Conservation (phyloP, 1,284 basidiomycete species). For the Sporisorium graminicola region DNA sequence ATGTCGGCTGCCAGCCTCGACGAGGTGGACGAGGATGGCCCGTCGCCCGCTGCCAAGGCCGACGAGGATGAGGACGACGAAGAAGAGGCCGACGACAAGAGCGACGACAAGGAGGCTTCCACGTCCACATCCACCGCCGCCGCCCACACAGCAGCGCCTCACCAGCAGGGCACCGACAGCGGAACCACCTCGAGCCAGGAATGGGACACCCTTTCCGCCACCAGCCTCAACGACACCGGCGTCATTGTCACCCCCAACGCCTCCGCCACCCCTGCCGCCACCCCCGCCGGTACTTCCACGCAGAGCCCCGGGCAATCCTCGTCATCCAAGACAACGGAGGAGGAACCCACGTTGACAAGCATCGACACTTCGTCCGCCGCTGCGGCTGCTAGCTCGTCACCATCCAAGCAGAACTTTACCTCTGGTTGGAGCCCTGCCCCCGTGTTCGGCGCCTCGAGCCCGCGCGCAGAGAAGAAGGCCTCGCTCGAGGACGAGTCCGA, state of each 20-base stretch:
- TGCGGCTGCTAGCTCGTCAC: slow-evolving; percentile 15
- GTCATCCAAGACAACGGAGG: slow-evolving; percentile 11
- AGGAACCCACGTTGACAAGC: slow-evolving; percentile 27
- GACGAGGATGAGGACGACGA: slow-evolving; percentile 3
- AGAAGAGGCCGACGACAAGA: slow-evolving; percentile 12
- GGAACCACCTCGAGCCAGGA: slow-evolving; percentile 60
- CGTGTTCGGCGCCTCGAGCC: slow-evolving; percentile 34
- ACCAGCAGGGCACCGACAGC: slow-evolving; percentile 41
- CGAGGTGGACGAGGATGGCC: slow-evolving; percentile 54
- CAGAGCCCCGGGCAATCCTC: slow-evolving; percentile 12
- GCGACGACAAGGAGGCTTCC: slow-evolving; percentile 24
- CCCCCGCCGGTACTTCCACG: neutral
- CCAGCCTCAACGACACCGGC: slow-evolving; percentile 49
- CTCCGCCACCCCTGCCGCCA: slow-evolving; percentile 11
- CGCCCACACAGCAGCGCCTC: slow-evolving; percentile 14
- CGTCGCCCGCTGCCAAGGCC: slow-evolving; percentile 11
- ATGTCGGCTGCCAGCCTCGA: slow-evolving; percentile 47
- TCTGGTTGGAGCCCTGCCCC: slow-evolving; percentile 42
- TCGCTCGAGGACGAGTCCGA: slow-evolving; percentile 14
- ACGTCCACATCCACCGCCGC: slow-evolving; percentile 21
- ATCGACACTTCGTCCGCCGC: slow-evolving; percentile 33
- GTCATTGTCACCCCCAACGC: slow-evolving; percentile 41
- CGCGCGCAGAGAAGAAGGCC: slow-evolving; percentile 29
- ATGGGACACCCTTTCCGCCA: slow-evolving; percentile 56
- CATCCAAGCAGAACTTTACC: slow-evolving; percentile 38